Evolutionary conservation across 805 yeast genomes (phyloP), one percentile per base, ranked within the genome.

Genomic region (Candida glaebosa): DNA sequence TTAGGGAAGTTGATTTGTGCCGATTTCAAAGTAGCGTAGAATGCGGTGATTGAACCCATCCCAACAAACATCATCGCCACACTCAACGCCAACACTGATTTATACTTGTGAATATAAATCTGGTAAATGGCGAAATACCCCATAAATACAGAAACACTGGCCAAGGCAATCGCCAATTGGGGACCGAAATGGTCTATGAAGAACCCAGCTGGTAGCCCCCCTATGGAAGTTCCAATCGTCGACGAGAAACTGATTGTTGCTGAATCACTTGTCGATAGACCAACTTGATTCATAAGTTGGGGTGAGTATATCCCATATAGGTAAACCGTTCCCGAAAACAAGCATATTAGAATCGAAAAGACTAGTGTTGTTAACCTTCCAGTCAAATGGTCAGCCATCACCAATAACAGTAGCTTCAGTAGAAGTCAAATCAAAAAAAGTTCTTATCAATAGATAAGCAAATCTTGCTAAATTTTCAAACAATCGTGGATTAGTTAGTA

Each of bases 301-400:
- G 91, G 90, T 1, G 88, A 81, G 54, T 79, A 85, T n/a, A 79
- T 77, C 0, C 90, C 86, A 56, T 79, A 85, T 10, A 83, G 63
- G 51, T 85, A 85, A 0, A 87, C 85, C 2, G 89, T 84, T 2
- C 93, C 91, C 3, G 87, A 74, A 0, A 84, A 88, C 36, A 84
- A 52, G 0, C 86, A 75, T 6, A 81, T 81, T 14, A 82, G 53
- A 10, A 67, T 50, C 10, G 73, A 63, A 17, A 56, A 54, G 8
- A 50, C 38, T 31, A 69, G 54, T 1, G 72, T 56, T 18, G 55
- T 39, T 28, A 61, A 46, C 20, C 66, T 44, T 25, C 37, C 39
- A 4, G 48, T 37, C 15, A 50, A 34, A 35, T 51, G 51, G n/a
- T 45, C 32, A 31, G 44, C 17, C 38, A 35, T 35, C 9, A 28